phyloP scores from a whole-genome alignment of 208 protist species.

The Crithidia acanthocephali region DNA sequence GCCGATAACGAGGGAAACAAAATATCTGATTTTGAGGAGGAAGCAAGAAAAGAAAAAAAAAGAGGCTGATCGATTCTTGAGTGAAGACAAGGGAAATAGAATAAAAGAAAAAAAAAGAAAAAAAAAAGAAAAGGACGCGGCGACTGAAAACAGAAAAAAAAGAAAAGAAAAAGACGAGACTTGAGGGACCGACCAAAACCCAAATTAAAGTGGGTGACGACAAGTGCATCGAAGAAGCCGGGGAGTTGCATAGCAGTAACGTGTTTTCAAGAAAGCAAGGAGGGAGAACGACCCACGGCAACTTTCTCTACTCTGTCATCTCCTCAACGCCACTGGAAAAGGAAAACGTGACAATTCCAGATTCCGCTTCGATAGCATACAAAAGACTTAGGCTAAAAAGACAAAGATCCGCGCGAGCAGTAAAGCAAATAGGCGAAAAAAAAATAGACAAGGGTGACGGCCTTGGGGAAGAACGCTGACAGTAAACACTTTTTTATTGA shows the following conservation, averaged over 20 bases:
- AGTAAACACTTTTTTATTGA: not conserved
- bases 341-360: too few species aligned
- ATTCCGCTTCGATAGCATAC: not conserved
- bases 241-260: not conserved
- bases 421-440: not conserved
- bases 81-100: not conserved
- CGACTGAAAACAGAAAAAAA: not conserved
- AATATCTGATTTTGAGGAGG: not conserved
- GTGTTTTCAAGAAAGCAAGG: not conserved
- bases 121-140: constrained; percentile 8
- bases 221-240: not conserved
- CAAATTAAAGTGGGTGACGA: too few species aligned
- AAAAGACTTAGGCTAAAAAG: too few species aligned
- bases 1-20: not conserved
- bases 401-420: not conserved
- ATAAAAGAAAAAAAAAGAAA: not conserved
- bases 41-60: not conserved
- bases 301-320: not conserved
- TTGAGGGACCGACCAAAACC: not conserved
- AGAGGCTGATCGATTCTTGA: not conserved
- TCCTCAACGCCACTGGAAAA: not conserved
- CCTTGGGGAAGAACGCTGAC: not conserved
- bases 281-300: not conserved
- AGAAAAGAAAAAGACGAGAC: too few species aligned
- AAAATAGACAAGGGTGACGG: not conserved